These are phyloP conservation scores for Sordariomycetes sp. DNA, from an alignment of 2,329 filamentous ascomycete species.

Conservation along the genomic window DNA sequence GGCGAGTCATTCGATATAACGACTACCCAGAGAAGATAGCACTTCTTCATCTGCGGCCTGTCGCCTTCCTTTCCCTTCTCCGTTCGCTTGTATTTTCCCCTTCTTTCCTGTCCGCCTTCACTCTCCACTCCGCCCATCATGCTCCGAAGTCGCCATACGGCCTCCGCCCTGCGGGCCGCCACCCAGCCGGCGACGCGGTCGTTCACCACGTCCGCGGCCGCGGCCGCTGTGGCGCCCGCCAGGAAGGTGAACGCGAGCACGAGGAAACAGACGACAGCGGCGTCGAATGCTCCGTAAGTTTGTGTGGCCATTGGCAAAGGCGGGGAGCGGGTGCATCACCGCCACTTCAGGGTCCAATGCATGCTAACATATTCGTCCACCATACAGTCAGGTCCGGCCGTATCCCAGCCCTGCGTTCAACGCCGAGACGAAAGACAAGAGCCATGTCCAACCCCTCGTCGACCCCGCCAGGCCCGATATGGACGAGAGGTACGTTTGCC, in stretches of 20 bases:
- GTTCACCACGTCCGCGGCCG: slow-evolving; percentile 28
- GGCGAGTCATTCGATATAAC: neutral
- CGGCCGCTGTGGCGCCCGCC: slow-evolving; percentile 21
- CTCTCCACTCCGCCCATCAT: slow-evolving; percentile 18
- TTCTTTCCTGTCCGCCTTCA: neutral
- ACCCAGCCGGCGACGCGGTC: slow-evolving; percentile 21
- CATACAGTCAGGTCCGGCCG: slow-evolving; percentile 32
- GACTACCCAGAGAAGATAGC: neutral
- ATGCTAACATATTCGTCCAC: slow-evolving; percentile 3
- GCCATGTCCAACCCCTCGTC: slow-evolving; percentile 61
- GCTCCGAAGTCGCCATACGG: slow-evolving; percentile 37
- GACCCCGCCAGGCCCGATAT: slow-evolving; percentile 51
- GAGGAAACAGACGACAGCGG: slow-evolving; percentile 38
- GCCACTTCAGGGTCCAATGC: neutral
- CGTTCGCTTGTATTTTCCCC: slow-evolving; percentile 1
- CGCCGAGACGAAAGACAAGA: slow-evolving; percentile 29
- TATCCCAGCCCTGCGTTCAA: slow-evolving; percentile 55
- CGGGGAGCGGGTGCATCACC: neutral
- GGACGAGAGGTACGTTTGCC: slow-evolving; percentile 64
- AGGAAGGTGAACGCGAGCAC: slow-evolving; percentile 28
- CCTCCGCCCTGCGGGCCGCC: slow-evolving; percentile 34
- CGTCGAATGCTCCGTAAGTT: slow-evolving; percentile 42
- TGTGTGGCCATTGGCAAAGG: slow-evolving; percentile 3
- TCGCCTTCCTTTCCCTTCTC: neutral
- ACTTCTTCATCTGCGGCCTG: slow-evolving; percentile 1